Evolutionary conservation across 768 basidiomycete genomes (phyloP).

Genomic region (Terana coerulea): DNA sequence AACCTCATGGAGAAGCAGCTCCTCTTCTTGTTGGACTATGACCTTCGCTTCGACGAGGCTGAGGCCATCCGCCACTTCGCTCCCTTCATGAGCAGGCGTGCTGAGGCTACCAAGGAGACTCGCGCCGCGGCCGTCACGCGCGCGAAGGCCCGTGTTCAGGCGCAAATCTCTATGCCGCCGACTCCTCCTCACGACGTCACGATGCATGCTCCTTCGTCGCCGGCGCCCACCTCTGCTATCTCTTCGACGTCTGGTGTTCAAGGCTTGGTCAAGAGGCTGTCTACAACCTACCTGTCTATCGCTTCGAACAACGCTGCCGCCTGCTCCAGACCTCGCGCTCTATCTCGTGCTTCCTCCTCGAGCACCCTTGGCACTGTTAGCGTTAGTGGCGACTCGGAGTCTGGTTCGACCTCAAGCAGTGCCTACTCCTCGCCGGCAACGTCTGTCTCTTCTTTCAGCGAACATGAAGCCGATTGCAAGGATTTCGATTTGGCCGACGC

Average conservation of each 20-base stretch:
- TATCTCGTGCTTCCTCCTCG: slow-evolving; percentile 29
- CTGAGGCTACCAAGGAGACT: slow-evolving; percentile 37
- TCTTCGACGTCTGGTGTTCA: slow-evolving; percentile 51
- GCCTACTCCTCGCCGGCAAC: slow-evolving; percentile 23
- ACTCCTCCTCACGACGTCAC: slow-evolving; percentile 37
- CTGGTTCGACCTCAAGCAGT: slow-evolving; percentile 46
- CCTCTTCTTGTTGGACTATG: slow-evolving; percentile 86
- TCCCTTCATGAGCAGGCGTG: slow-evolving; percentile 49
- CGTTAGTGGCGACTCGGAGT: slow-evolving; percentile 45
- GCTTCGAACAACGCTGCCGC: slow-evolving; percentile 12
- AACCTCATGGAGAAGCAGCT: slow-evolving; percentile 98
- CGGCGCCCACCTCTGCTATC: slow-evolving; percentile 29
- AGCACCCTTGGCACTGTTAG: slow-evolving; percentile 43
- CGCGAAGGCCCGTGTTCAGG: slow-evolving; percentile 50
- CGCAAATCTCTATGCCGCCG: slow-evolving; percentile 38
- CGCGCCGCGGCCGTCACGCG: slow-evolving; percentile 55
- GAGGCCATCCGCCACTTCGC: slow-evolving; percentile 68
- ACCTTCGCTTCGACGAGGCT: slow-evolving; percentile 83
- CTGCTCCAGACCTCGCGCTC: slow-evolving; percentile 20
- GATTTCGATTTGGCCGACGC: slow-evolving; percentile 6
- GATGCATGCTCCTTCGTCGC: slow-evolving; percentile 1
- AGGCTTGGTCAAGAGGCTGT: slow-evolving; percentile 56
- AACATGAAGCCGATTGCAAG: slow-evolving; percentile 20
- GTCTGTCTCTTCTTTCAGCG: slow-evolving; percentile 18
- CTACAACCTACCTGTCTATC: slow-evolving; percentile 32